Percentiles rank a stretch among this genome's conserved stretches.
phyloP scores from a whole-genome alignment of 257 asterid genomes.

The Penstemon davidsonii region DNA sequence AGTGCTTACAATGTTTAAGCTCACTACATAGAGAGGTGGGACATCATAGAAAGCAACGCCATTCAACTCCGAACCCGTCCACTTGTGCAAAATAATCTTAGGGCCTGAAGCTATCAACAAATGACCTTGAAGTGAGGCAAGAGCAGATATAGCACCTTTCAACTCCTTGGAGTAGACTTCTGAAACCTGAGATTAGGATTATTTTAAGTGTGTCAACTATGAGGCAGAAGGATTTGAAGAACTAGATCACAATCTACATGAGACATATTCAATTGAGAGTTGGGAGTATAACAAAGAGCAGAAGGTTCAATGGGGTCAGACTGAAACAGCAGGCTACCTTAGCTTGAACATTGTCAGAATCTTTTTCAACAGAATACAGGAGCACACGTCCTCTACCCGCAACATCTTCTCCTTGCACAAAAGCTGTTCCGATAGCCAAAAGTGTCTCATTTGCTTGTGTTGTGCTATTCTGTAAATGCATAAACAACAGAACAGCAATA shows the following conservation, averaged over 20 bases:
- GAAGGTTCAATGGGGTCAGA: conserved; percentile 17
- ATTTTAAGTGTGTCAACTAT: conserved; percentile 19
- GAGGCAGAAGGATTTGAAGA: conserved; percentile 11
- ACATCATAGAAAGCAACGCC: conserved; percentile 88
- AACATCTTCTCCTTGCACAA: conserved; percentile 98
- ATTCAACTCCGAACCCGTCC: conserved; percentile 94
- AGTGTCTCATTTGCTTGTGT: conserved; percentile 84
- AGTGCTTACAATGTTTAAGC: conserved; percentile 87
- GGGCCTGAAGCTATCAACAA: conserved; percentile 94
- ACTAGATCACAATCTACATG: conserved; percentile 9
- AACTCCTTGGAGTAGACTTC: conserved; percentile 92
- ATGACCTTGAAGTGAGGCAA: conserved; percentile 96
- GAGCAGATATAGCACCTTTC: conserved; percentile 99
- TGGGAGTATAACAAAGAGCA: conserved; percentile 19
- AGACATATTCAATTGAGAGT: conserved; percentile 20
- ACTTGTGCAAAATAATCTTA: conserved; percentile 83
- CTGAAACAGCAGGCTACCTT: conserved; percentile 46
- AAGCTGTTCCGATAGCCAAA: conserved; percentile 96
- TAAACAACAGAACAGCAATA: conserved; percentile 18
- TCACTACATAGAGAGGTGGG: conserved; percentile 97
- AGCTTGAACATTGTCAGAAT: conserved; percentile 59
- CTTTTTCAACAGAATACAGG: conserved; percentile 71
- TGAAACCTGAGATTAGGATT: conserved; percentile 53
- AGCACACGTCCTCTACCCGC: conserved; percentile 97
- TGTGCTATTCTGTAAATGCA: conserved; percentile 62